A percentile compares a stretch with the other conserved stretches of the same genome.
These are phyloP conservation scores for Pichia sp. DNA, from an alignment of 1,139 yeast species.

Conservation along the genomic window DNA sequence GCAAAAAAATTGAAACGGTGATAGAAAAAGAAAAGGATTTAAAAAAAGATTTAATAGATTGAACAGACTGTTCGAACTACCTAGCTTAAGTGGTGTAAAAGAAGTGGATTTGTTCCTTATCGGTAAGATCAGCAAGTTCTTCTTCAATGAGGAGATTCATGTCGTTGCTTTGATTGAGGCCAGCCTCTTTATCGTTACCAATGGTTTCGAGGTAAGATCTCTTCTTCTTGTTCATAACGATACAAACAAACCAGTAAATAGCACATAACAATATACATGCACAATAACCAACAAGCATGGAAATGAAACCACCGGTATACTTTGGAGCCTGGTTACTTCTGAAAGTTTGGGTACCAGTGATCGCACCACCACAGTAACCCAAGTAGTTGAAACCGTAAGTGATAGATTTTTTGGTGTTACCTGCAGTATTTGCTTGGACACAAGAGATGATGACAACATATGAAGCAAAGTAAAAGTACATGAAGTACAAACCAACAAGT, in stretches of 20 bases:
- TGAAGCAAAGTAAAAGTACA: conserved; percentile 26
- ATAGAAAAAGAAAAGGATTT: too few relatives aligned
- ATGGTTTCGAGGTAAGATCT: background rate
- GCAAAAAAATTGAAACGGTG: too few relatives aligned
- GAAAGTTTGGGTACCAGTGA: conserved; percentile 67
- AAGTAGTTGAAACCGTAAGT: conserved; percentile 38
- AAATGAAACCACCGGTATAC: conserved; percentile 26
- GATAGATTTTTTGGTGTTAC: conserved; percentile 33
- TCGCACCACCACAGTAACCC: conserved; percentile 47
- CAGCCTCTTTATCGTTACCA: conserved; percentile 22
- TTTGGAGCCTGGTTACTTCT: conserved; percentile 18
- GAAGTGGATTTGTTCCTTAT: conserved; percentile 33
- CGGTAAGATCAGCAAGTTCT: conserved; percentile 55
- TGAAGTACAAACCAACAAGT: conserved; percentile 21
- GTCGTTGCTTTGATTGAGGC: conserved; percentile 23
- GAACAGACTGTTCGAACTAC: too few relatives aligned
- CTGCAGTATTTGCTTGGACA: conserved; percentile 44
- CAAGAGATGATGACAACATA: background rate
- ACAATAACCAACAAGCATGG: conserved; percentile 28
- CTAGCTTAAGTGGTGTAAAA: conserved; percentile 4
- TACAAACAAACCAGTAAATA: conserved; percentile 27
- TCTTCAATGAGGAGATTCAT: too few relatives aligned
- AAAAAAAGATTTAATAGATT: too few relatives aligned
- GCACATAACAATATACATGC: conserved; percentile 27
- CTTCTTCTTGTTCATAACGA: conserved; percentile 19